Percentiles rank a stretch among this genome's conserved stretches.
Conservation (phyloP, 768 basidiomycete genomes). For the Rhodotorula babjevae region DNA sequence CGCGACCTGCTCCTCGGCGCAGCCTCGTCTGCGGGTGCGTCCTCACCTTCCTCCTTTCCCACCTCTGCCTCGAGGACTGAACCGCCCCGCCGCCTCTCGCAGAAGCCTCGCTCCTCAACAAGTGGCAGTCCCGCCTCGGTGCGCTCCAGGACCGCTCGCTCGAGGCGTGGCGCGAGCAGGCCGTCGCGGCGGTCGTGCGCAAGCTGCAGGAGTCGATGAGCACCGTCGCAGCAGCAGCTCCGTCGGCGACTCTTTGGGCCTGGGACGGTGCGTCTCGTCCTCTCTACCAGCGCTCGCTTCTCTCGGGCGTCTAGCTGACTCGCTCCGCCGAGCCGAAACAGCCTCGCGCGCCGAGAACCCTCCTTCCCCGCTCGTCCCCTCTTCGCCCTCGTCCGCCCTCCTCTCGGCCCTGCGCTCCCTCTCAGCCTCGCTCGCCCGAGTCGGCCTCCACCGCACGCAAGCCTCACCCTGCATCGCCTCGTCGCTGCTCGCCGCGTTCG, state of each 20-base stretch:
- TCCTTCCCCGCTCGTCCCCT: background rate
- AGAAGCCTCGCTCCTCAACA: background rate
- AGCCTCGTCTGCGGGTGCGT: background rate
- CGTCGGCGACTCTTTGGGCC: background rate
- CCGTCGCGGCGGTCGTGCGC: background rate
- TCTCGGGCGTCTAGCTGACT: background rate
- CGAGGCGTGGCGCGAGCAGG: slow-evolving; percentile 8
- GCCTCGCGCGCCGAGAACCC: background rate
- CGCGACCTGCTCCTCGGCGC: slow-evolving; percentile 20
- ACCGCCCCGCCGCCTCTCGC: background rate
- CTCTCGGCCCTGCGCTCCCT: slow-evolving; percentile 6
- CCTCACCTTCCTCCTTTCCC: too few species aligned
- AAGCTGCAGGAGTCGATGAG: slow-evolving; percentile 2
- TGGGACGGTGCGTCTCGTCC: slow-evolving; percentile 12
- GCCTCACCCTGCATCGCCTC: slow-evolving; percentile 1
- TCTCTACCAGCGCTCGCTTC: too few species aligned
- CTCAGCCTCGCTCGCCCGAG: background rate
- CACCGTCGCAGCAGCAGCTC: background rate
- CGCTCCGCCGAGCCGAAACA: background rate
- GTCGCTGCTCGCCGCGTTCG: slow-evolving; percentile 1
- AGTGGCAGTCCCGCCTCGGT: slow-evolving; percentile 10
- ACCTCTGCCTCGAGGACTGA: background rate
- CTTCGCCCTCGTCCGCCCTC: background rate
- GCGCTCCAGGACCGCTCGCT: slow-evolving; percentile 13
- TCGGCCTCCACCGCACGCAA: background rate